These are phyloP conservation scores for Globisporangium paroecandrum DNA, from an alignment of 352 stramenopile genomes.

Conservation along the genomic window DNA sequence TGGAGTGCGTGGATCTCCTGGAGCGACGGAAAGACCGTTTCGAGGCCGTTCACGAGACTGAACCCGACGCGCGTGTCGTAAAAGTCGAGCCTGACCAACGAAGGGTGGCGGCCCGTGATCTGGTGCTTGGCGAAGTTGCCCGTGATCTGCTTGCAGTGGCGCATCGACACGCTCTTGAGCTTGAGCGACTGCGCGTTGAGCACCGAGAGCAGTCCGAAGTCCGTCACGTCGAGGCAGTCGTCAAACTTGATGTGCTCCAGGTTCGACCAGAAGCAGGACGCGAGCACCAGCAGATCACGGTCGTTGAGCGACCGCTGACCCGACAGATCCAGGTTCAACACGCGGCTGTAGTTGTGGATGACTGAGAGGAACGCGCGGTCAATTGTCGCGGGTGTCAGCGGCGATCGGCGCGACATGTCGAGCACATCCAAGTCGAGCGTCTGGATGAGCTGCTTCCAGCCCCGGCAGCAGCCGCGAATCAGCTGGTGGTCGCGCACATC, in stretches of 20 bases:
- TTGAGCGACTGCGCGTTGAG: constrained; percentile 80
- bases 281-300: constrained; percentile 73
- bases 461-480: constrained; percentile 46
- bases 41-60: constrained; percentile 43
- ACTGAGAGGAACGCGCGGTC: constrained; percentile 57
- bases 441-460: constrained; percentile 65
- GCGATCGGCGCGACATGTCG: constrained; percentile 57
- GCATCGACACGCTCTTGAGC: constrained; percentile 59
- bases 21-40: constrained; percentile 63
- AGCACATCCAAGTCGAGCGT: constrained; percentile 64
- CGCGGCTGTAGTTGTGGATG: constrained; percentile 62
- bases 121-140: constrained; percentile 40
- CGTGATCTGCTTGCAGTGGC: constrained; percentile 74
- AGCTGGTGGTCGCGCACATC: constrained; percentile 74
- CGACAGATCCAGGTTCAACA: constrained; percentile 62
- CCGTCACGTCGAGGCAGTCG: constrained; percentile 75
- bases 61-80: constrained; percentile 59
- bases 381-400: constrained; percentile 44
- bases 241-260: constrained; percentile 63
- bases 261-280: constrained; percentile 75
- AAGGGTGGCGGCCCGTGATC: constrained; percentile 60
- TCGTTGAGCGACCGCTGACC: constrained; percentile 67
- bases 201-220: constrained; percentile 75
- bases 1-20: constrained; percentile 53
- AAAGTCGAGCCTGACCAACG: constrained; percentile 50